Base-by-base conservation (phyloP, 805 yeast genomes). In the Lachancea waltii region DNA sequence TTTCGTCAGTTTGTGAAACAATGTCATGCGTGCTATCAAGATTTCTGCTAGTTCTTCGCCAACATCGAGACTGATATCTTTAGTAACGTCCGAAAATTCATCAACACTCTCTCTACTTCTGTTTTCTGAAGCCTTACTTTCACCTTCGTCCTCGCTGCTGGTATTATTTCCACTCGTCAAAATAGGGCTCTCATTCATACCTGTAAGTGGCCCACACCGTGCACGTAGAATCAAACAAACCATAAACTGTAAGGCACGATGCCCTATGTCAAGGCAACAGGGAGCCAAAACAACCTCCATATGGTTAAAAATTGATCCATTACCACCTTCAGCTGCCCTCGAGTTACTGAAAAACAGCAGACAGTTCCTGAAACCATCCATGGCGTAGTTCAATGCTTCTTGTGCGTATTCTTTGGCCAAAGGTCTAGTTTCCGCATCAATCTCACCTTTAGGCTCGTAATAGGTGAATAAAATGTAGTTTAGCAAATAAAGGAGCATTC, bases 191-290 rank as follows among this genome's bases (percentile, higher is more conserved):
- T 59, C 63, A 17, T 54, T 54, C 47, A 60, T 48, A 30, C 59
- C 60, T 17, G 58, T 64, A 27, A 63, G 53, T 14, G 71, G 70
- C 2, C 70, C 71, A 54, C 70, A 66, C 46, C 67, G 60, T 2
- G 69, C 63, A 51, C 80, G 64, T 36, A 75, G 48, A 18, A 75
- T 68, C 47, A 75, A 52, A 30, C 79, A 73, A n/a, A 75, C 74
- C 56, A 75, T 62, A 47, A 75, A 75, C 46, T 75, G 79, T 49
- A 72, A 65, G 4, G 79, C 70, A 45, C 81, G 62, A 46, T 75
- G 79, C 41, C 77, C 77, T 26, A 72, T 61, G 35, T 73, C 67
- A 50, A 75, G 51, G 50, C 75, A 60, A 44, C 64, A 65, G 9
- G 79, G 80, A 17, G 72, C 63, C 10, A 72, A 44, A 6, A 73